Base-by-base conservation (phyloP, 148 eudicot species). In the Diospyros lotus region DNA sequence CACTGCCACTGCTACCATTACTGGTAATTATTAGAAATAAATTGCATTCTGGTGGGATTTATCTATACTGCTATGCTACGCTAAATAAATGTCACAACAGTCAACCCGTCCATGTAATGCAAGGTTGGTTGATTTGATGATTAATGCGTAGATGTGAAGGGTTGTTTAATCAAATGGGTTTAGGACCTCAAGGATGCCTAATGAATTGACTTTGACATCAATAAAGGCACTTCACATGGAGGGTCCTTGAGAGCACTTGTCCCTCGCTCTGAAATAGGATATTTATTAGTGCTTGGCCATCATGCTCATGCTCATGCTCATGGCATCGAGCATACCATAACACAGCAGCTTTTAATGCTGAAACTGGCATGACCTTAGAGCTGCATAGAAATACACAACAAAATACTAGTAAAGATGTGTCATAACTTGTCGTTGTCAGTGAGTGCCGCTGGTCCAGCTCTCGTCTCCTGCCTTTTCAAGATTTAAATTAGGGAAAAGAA, bases 61-160 rank as follows among this genome's bases (percentile, higher is more conserved):
- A 0, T 28, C 28, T 28, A 28, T 28, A 28, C 28, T 28, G 28
- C 28, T 28, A 0, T 28, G 28, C 28, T 28, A 28, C 28, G 28
- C 28, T 28, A 28, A 28, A 40, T 4, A 18, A 62, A n/a, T 39
- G 17, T 61, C 69, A 28, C 28, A 28, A 69, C 7, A 44, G 45
- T 69, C 17, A 10, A 18, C 44, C 45, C 41, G 40, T 44, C 63
- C 18, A 18, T 54, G 3, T 54, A 14, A 53, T 4, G 46, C 2
- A 14, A 39, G 64, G 65, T 44, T 51, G 62, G 50, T 79, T 51
- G 62, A 42, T 79, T 45, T 39, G 50, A 75, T 71, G 43, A 79
- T 55, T 70, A 64, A 56, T 44, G 51, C 82, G 75, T 75, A 58
- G 68, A 71, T 46, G 42, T 65, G 82, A 75, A 75, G 79, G 61